These are phyloP conservation scores for Kodamaea nitidulidarum DNA, from an alignment of 805 yeast species.

Conservation along the genomic window DNA sequence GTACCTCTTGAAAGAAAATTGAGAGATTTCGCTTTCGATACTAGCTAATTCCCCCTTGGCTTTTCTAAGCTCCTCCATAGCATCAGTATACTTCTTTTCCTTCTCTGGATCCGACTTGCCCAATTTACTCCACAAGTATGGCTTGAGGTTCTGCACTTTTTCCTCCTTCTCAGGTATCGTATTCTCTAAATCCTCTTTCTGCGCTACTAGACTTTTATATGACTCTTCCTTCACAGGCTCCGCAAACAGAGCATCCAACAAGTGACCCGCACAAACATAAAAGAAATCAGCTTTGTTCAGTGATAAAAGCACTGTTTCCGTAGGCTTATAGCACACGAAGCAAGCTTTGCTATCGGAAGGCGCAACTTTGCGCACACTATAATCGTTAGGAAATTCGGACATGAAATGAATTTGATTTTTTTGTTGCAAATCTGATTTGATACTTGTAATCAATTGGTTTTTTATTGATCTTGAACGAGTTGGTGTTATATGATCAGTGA, in stretches of 20 bases:
- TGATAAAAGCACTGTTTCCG: conserved; percentile 43
- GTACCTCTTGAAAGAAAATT: conserved; percentile 35
- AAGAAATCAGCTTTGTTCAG: conserved; percentile 49
- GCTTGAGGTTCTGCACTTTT: conserved; percentile 26
- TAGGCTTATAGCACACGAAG: conserved; percentile 47
- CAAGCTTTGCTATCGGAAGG: conserved; percentile 43
- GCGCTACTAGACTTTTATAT: conserved; percentile 24
- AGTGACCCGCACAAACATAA: conserved; percentile 47
- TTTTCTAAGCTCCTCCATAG: conserved; percentile 12
- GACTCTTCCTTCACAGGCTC: conserved; percentile 31
- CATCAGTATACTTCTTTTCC: conserved; percentile 20
- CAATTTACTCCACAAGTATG: conserved; percentile 33
- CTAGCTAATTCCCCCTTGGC: conserved; percentile 14
- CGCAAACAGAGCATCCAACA: conserved; percentile 47
- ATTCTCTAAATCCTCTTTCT: conserved; percentile 18
- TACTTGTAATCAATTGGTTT: too few relatives aligned
- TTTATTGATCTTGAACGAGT: too few relatives aligned
- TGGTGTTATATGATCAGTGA: too few relatives aligned
- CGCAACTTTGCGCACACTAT: conserved; percentile 41
- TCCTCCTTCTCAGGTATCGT: conserved; percentile 18
- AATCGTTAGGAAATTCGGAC: conserved; percentile 32
- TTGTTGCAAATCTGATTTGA: too few relatives aligned
- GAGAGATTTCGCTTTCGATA: conserved; percentile 21
- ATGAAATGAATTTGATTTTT: too few relatives aligned
- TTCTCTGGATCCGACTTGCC: conserved; percentile 14